phyloP scores from a whole-genome alignment of 1,284 basidiomycete species.

The Meripilus lineatus region DNA sequence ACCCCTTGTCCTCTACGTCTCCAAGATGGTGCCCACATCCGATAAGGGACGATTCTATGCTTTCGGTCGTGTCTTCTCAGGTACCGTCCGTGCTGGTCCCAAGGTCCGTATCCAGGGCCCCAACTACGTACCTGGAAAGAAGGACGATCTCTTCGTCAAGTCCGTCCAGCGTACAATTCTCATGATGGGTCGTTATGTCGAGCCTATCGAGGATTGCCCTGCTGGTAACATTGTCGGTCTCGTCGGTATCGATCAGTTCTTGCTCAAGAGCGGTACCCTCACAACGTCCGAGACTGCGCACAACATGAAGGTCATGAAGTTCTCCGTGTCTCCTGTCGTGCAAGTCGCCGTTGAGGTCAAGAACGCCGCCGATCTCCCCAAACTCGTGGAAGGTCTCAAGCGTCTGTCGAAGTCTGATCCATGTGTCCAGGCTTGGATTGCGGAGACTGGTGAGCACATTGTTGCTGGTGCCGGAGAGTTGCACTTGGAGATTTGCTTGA shows the following conservation, averaged over 20 bases:
- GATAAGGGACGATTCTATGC: constrained; percentile 99
- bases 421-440: constrained; percentile 96
- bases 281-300: constrained; percentile 98
- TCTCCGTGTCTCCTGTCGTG: constrained; percentile 99
- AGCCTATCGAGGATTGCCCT: constrained; percentile 99
- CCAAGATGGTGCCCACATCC: constrained; percentile 99
- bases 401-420: constrained; percentile 99
- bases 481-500: constrained; percentile 99
- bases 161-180: constrained; percentile 98
- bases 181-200: constrained; percentile 99
- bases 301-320: constrained; percentile 99
- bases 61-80: constrained; percentile 99
- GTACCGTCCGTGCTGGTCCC: constrained; percentile 94
- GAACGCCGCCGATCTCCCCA: constrained; percentile 98
- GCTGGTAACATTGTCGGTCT: constrained; percentile 99
- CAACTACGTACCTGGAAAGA: constrained; percentile 98
- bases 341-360: constrained; percentile 99
- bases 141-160: constrained; percentile 98
- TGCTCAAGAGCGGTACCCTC: constrained; percentile 98
- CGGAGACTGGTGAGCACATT: constrained; percentile 95
- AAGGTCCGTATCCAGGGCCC: constrained; percentile 99
- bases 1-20: constrained; percentile 98
- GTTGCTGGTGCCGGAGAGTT: constrained; percentile 99
- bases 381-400: constrained; percentile 99
- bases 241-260: constrained; percentile 99